phyloP scores from a whole-genome alignment of 257 asterid genomes.

The Nicotiana knightiana region DNA sequence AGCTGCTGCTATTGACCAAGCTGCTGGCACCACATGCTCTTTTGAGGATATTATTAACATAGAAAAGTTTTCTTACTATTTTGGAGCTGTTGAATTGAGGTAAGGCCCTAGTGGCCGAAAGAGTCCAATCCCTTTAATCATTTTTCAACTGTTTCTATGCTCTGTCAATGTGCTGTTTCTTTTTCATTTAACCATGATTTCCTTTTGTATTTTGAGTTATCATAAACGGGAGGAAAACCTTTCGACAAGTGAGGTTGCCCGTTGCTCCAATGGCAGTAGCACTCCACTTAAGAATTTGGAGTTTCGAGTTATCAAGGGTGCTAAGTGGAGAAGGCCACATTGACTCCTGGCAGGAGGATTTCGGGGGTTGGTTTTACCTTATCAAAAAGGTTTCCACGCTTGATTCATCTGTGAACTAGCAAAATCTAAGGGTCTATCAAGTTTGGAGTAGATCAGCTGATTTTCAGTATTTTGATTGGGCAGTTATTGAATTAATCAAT shows the following conservation, averaged over 20 bases:
- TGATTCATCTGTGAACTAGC: not conserved
- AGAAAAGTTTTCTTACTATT: conserved; percentile 58
- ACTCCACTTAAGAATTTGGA: not conserved
- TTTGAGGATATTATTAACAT: conserved; percentile 48
- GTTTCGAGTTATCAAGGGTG: not conserved
- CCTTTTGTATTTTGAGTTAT: not conserved
- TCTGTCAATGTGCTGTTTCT: not conserved
- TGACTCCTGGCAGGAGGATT: not conserved
- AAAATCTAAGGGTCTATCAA: not conserved
- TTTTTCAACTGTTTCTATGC: not conserved
- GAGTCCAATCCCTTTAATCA: not conserved
- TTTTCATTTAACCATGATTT: not conserved
- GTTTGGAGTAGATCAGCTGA: not conserved
- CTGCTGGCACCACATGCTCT: conserved; percentile 50
- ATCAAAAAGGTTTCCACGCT: not conserved
- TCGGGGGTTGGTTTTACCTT: not conserved
- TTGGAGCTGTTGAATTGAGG: conserved; percentile 81
- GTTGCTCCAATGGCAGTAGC: not conserved
- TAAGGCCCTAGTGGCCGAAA: conserved; percentile 10
- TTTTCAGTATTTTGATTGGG: not conserved
- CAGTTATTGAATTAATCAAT: not conserved
- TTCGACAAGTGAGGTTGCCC: not conserved
- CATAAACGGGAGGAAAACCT: not conserved
- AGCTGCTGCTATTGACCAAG: conserved; percentile 52
- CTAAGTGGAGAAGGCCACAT: not conserved